Base-by-base conservation (phyloP, 495 filamentous ascomycete species). In the Articulospora tetracladia region DNA sequence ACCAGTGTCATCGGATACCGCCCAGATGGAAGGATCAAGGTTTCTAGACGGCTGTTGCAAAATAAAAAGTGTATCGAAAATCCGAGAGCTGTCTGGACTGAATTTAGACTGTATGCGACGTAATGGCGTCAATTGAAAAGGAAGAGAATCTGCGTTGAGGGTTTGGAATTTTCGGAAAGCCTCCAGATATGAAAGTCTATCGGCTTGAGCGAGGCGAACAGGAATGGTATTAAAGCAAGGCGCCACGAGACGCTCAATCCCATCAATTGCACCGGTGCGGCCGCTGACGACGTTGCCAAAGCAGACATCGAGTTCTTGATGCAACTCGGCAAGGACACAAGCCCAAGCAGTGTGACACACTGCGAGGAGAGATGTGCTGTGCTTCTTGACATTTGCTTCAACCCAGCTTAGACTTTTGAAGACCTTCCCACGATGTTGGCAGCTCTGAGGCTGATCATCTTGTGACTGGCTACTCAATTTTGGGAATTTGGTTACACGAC, bases 201-300 rank as follows among this genome's bases (percentile, higher is more conserved):
- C 58, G 12, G 58, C 57, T 25, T 65, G 51, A 68, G 69, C 60
- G 77, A 88, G 69, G 20, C 92, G 80, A n/a, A 91, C 72, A 0
- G 93, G 91, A 22, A 96, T 76, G 0, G 93, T 96, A 60, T 93
- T 96, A 73, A 96, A 94, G 68, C 91, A 91, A 1, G 93, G 93
- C 1, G 88, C 86, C 22, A 96, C 81, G 10, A 96, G 83, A 4
- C 83, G 76, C 13, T 90, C 82, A 26, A 93, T 77, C 3, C 79
- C 77, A 23, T 87, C 78, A 20, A 91, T 66, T 2, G 85, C 72
- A 12, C 88, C 65, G 0, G 83, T 85, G 32, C 91, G 83, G 1
- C 91, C 91, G 64, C 82, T 90, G 55, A 91, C 81, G 7, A 94
- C 85, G 63, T 84, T 92, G 0, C 91, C 91, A 57, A 95, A 94